These are phyloP conservation scores for Diaporthe sp. DNA, from an alignment of 2,329 filamentous ascomycete genomes.

Conservation along the genomic window DNA sequence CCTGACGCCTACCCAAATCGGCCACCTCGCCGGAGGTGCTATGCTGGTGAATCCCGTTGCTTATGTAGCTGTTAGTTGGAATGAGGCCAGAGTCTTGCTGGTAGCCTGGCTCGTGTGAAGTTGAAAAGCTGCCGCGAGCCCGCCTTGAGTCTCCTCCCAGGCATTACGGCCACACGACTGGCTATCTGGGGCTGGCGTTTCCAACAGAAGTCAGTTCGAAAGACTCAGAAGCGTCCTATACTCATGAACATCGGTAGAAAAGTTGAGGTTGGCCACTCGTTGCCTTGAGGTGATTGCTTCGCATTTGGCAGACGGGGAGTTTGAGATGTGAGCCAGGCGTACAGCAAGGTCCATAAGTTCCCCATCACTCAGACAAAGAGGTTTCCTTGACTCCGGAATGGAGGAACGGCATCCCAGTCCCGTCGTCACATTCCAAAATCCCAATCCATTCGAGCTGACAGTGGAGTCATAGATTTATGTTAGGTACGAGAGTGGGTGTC, in stretches of 20 bases:
- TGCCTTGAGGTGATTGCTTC: neutral
- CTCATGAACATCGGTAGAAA: neutral
- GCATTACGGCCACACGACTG: neutral
- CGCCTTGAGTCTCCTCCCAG: neutral
- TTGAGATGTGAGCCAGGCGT: neutral
- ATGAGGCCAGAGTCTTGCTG: no score
- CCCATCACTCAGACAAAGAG: neutral
- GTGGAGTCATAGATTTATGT: no score
- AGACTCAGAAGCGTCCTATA: neutral
- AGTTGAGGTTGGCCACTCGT: neutral
- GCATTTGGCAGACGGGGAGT: neutral
- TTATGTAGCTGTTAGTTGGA: neutral
- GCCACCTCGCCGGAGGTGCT: neutral
- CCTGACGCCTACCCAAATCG: constrained; percentile 7
- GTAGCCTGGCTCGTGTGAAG: neutral
- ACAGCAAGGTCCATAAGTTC: neutral
- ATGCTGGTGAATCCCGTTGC: neutral
- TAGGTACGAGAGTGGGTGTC: no score
- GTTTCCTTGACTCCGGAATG: neutral
- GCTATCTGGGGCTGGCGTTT: neutral
- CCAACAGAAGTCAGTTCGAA: neutral
- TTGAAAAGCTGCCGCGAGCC: neutral
- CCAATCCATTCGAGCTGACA: neutral
- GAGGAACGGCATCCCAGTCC: no score
- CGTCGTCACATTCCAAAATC: neutral